Base-by-base conservation (phyloP, 768 basidiomycete genomes). In the Leccinum pellstonianum region DNA sequence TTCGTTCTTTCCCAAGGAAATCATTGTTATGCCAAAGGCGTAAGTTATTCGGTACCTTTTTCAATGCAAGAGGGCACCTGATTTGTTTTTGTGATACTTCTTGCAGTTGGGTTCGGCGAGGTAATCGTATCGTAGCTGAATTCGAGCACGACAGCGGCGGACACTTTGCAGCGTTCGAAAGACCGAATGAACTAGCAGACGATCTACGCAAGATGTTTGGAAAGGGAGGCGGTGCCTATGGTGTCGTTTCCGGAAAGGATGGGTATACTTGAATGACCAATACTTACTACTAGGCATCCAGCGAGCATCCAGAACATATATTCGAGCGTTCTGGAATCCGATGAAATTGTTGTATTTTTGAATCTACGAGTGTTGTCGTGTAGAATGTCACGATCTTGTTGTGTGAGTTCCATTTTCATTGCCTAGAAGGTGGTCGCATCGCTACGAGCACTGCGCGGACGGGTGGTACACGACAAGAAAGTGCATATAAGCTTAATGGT, bases 151-250 rank as follows among this genome's bases (percentile, higher is more conserved):
- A 73, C 1, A 66, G 66, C 6, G 85, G 86, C 5, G 85, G 86
- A 1, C 86, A 86, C 68, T 86, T 87, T 65, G 81, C 84, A 10
- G 78, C 85, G 0, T 66, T 79, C 60, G 85, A 86, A 62, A 69
- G 64, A 47, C 84, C 86, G 0, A 73, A 78, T 4, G 69, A 70
- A 3, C 73, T 87, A 15, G 84, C 75, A 0, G 74, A 63, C 1
- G 86, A 85, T 63, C 52, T 87, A 51, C 72, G 80, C 31, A 79
- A 75, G 63, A 86, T 86, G 83, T 86, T 85, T 68, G 79, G 79
- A 38, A 80, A 74, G 58, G 79, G 75, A 10, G 81, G 83, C 0
- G 77, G 77, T 35, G 82, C 81, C 3, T 81, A 76, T 60, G 77
- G 77, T 2, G 79, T 83, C 15, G 79, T 85, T 8, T 57, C 72